These are phyloP conservation scores for Tolypocladium endophyticum DNA, from an alignment of 2,329 filamentous ascomycete species.

Conservation along the genomic window DNA sequence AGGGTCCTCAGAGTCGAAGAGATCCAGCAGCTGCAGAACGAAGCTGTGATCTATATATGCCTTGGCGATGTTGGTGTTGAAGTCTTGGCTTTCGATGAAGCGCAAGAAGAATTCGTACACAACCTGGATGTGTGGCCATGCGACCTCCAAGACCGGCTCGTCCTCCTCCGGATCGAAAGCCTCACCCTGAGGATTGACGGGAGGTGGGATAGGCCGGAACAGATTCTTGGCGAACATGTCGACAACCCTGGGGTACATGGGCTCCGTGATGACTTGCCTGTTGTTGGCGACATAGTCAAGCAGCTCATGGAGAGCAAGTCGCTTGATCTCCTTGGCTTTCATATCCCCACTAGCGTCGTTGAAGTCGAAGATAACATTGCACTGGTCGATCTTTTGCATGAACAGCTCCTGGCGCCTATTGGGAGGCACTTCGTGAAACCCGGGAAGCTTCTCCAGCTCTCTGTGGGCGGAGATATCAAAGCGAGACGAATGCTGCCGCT, in stretches of 20 bases:
- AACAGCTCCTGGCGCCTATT: constrained; percentile 93
- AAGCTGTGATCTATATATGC: constrained; percentile 98
- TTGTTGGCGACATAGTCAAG: constrained; percentile 99
- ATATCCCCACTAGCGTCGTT: constrained; percentile 97
- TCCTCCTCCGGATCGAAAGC: constrained; percentile 98
- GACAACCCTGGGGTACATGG: constrained; percentile 96
- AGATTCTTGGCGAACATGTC: constrained; percentile 99
- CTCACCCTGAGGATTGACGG: constrained; percentile 95
- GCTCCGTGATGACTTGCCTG: constrained; percentile 93
- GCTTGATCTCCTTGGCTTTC: constrained; percentile 99
- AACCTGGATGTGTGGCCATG: constrained; percentile 98
- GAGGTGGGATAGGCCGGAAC: constrained; percentile 92
- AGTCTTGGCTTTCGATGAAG: constrained; percentile 98
- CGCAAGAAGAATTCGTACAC: constrained; percentile 99
- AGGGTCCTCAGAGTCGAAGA: constrained; percentile 97
- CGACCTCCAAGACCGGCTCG: constrained; percentile 93
- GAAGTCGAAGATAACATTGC: constrained; percentile 99
- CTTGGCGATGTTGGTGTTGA: constrained; percentile 99
- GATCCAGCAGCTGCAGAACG: constrained; percentile 88
- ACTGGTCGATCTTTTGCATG: constrained; percentile 99
- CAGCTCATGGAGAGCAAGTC: constrained; percentile 86
- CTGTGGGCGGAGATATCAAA: constrained; percentile 97
- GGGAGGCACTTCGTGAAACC: constrained; percentile 94
- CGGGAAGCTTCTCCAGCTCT: constrained; percentile 92
- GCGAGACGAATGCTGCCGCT: constrained; percentile 91